These are phyloP conservation scores for Inga oerstediana DNA, from an alignment of 306 rosid genomes.

Conservation along the genomic window DNA sequence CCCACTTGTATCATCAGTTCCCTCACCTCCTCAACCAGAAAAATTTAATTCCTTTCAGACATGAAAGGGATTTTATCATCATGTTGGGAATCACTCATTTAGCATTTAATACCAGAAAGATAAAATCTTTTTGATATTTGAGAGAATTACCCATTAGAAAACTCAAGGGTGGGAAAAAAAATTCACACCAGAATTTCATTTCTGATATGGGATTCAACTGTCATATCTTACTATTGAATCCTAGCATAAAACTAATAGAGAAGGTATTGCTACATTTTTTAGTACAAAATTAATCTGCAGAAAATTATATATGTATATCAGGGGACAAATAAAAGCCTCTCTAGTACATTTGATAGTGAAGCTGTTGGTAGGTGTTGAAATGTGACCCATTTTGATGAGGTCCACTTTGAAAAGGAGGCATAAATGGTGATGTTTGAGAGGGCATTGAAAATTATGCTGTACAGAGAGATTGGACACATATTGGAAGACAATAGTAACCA, in stretches of 20 bases:
- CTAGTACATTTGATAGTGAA: constrained; percentile 15
- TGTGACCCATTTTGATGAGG: constrained; percentile 31
- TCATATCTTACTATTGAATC: neutral
- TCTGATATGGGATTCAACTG: neutral
- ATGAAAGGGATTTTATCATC: neutral
- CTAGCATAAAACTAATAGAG: neutral
- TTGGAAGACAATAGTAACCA: constrained; percentile 2
- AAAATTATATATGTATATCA: neutral
- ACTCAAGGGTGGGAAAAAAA: neutral
- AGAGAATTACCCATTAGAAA: neutral
- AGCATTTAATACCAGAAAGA: neutral
- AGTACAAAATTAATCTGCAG: neutral
- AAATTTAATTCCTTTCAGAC: neutral
- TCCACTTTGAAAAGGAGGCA: constrained; percentile 25
- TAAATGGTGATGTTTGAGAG: constrained; percentile 11
- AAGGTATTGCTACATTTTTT: neutral
- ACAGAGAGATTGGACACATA: constrained; percentile 6
- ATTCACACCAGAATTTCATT: neutral
- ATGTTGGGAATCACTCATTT: neutral
- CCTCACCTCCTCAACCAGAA: constrained; percentile 14
- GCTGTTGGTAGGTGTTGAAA: constrained; percentile 20
- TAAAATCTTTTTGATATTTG: neutral
- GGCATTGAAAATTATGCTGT: neutral
- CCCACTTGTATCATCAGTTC: constrained; percentile 2
- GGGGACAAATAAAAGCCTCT: constrained; percentile 25